phyloP scores from a whole-genome alignment of 352 stramenopile species.

The Globisporangium rhizosaccharum region DNA sequence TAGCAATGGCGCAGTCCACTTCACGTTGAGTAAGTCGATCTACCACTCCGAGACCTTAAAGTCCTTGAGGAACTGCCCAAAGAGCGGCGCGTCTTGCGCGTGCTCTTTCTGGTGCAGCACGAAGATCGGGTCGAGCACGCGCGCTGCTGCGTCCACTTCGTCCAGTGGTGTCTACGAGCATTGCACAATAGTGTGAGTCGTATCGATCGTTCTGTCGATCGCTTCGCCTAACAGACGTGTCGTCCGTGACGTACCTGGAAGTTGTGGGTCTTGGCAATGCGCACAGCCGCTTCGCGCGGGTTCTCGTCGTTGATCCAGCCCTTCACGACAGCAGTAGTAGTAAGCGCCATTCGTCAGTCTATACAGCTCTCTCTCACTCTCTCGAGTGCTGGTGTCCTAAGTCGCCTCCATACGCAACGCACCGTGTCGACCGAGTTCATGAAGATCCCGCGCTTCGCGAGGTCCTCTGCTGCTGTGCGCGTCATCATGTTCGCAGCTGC shows the following conservation, averaged over 20 bases:
- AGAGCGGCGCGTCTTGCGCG: slow-evolving; percentile 27
- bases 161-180: slow-evolving; percentile 88
- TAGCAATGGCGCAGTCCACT: not conserved
- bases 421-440: slow-evolving; percentile 95
- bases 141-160: slow-evolving; percentile 91
- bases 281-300: slow-evolving; percentile 86
- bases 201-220: not conserved
- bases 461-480: slow-evolving; percentile 86
- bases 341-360: not conserved
- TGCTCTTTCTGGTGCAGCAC: slow-evolving; percentile 47
- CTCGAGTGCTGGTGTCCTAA: too few species aligned
- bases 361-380: not conserved
- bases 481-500: slow-evolving; percentile 97
- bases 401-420: not conserved
- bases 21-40: not conserved
- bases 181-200: not conserved
- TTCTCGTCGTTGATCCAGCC: slow-evolving; percentile 98
- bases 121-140: slow-evolving; percentile 94
- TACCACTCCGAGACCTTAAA: slow-evolving; percentile 73
- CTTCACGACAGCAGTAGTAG: not conserved
- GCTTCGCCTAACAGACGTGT: not conserved
- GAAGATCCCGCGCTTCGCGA: slow-evolving; percentile 85
- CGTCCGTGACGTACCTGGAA: slow-evolving; percentile 69
- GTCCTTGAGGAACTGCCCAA: slow-evolving; percentile 75
- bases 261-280: slow-evolving; percentile 88